Evolutionary conservation across 176 grass and related monocot species (phyloP).

Genomic region (Eragrostis curvula): DNA sequence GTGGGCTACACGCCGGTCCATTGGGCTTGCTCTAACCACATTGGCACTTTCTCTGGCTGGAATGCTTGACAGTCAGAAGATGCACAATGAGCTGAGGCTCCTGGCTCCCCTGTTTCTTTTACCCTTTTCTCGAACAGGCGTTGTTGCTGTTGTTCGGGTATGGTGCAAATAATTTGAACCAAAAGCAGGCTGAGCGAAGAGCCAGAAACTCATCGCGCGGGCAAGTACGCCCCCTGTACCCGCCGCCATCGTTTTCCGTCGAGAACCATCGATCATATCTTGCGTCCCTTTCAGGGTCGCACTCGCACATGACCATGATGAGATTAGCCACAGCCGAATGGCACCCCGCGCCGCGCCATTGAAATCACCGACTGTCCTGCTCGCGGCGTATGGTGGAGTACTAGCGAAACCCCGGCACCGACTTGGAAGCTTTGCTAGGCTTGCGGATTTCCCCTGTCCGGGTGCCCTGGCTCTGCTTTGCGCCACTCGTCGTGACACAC

Average conservation of each 20-base stretch:
- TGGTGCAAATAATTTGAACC: no score
- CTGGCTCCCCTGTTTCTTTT: not conserved
- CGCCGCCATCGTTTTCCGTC: not conserved
- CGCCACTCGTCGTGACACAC: not conserved
- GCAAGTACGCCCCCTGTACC: no score
- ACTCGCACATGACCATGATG: not conserved
- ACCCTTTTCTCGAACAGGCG: not conserved
- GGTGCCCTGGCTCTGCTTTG: not conserved
- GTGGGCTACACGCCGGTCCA: no score
- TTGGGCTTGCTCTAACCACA: no score
- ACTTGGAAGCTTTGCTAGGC: not conserved
- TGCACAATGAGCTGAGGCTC: not conserved
- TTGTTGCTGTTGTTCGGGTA: not conserved
- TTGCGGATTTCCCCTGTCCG: not conserved
- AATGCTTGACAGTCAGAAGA: no score
- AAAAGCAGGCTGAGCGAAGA: no score
- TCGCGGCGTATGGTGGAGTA: not conserved
- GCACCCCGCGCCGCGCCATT: no score
- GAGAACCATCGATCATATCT: not conserved
- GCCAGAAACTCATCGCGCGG: no score
- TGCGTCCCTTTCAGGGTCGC: not conserved
- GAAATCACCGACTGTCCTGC: no score
- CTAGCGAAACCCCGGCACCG: not conserved
- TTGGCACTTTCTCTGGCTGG: no score
- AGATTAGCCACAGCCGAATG: no score